Conservation (phyloP, 2,329 filamentous ascomycete genomes). For the Neofusicoccum sp. region DNA sequence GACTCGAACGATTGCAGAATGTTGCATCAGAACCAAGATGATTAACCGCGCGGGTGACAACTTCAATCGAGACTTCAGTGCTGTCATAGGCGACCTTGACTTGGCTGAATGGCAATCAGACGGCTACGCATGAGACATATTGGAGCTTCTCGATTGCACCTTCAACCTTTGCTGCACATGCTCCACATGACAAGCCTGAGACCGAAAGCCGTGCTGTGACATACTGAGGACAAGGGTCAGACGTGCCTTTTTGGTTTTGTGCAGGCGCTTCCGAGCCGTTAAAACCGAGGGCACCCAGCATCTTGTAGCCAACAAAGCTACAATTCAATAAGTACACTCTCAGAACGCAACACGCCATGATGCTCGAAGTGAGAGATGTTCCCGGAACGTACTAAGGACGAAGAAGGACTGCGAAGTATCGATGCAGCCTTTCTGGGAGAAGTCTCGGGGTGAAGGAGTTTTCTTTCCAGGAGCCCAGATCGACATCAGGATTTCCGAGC, state of each 20-base stretch:
- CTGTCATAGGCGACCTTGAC: not conserved
- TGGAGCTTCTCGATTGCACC: slow-evolving; percentile 5
- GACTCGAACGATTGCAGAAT: not conserved
- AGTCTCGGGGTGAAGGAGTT: too few relatives aligned
- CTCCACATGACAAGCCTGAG: slow-evolving; percentile 22
- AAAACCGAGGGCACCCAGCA: not conserved
- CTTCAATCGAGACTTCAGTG: not conserved
- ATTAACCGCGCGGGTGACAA: not conserved
- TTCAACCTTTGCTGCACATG: slow-evolving; percentile 19
- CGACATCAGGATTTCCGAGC: too few relatives aligned
- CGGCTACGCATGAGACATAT: not conserved
- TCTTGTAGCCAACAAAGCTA: too few relatives aligned
- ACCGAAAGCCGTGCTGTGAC: slow-evolving; percentile 4
- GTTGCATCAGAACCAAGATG: not conserved
- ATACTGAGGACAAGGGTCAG: not conserved
- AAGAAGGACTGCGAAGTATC: too few relatives aligned
- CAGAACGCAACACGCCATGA: too few relatives aligned
- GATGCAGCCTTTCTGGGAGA: too few relatives aligned
- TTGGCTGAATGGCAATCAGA: not conserved
- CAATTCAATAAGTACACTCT: too few relatives aligned
- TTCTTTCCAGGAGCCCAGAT: too few relatives aligned
- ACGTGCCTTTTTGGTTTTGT: not conserved
- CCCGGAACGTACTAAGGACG: too few relatives aligned
- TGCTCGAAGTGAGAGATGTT: too few relatives aligned
- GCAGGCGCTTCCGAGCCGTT: not conserved